A percentile compares a stretch with the other conserved stretches of the same genome.
Evolutionary conservation across 2,329 filamentous ascomycete genomes (phyloP).

Genomic region (Pseudocercospora macadamiae): DNA sequence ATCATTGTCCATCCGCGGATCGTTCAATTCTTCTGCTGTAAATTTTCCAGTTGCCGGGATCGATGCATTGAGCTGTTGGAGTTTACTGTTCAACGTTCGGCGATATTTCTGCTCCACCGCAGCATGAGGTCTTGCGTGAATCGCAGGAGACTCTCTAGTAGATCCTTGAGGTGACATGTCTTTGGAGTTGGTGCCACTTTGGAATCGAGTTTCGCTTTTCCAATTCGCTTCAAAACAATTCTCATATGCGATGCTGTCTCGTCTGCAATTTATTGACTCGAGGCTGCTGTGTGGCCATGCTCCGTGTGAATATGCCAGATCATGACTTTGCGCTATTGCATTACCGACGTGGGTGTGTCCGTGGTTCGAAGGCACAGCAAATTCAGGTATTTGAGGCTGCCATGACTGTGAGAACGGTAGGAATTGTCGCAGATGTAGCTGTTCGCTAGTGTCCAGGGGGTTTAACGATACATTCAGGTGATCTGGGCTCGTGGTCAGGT

Average conservation of each 20-base stretch:
- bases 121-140: slow-evolving; percentile 21
- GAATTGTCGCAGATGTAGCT: background rate
- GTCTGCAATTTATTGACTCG: background rate
- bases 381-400: background rate
- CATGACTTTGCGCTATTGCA: background rate
- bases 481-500: background rate
- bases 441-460: background rate
- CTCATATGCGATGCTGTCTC: background rate
- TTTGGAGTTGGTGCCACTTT: background rate
- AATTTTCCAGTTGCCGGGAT: slow-evolving; percentile 24
- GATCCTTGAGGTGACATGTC: background rate
- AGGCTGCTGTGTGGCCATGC: background rate
- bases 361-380: background rate
- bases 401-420: background rate
- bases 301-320: background rate
- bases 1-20: slow-evolving; percentile 6
- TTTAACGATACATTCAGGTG: background rate
- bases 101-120: slow-evolving; percentile 25
- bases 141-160: slow-evolving; percentile 7
- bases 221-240: background rate
- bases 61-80: slow-evolving; percentile 23
- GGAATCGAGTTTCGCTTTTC: background rate
- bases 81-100: slow-evolving; percentile 24
- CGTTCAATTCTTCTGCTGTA: slow-evolving; percentile 1
- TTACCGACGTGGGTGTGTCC: background rate